Conservation (phyloP, 2,329 filamentous ascomycete genomes). For the Aspergillus aculeatinus region DNA sequence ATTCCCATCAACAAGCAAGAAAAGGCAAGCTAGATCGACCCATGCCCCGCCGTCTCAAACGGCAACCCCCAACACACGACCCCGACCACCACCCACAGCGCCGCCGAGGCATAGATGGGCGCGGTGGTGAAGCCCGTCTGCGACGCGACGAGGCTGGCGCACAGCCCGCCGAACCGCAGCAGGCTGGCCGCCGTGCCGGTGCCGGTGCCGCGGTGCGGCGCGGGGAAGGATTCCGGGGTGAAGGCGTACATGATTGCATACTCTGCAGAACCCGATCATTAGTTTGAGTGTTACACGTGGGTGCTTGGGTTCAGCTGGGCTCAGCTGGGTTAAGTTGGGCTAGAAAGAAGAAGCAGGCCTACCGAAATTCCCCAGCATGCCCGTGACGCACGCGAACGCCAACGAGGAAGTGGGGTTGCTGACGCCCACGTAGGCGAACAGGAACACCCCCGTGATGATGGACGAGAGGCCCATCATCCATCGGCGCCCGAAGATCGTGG, state of each 20-base stretch:
- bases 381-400: constrained; percentile 43
- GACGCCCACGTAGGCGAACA: constrained; percentile 49
- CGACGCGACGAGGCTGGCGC: constrained; percentile 46
- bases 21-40: constrained; percentile 16
- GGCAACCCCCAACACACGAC: constrained; percentile 45
- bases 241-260: constrained; percentile 33
- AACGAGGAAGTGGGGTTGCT: constrained; percentile 36
- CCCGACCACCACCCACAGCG: constrained; percentile 47
- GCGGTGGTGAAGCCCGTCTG: constrained; percentile 45
- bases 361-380: constrained; percentile 45
- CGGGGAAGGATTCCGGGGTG: constrained; percentile 30
- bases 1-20: not conserved
- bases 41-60: constrained; percentile 44
- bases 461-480: constrained; percentile 50
- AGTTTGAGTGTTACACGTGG: not conserved
- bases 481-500: constrained; percentile 43
- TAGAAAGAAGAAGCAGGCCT: not conserved
- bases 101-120: constrained; percentile 49
- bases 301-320: not conserved
- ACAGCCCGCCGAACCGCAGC: constrained; percentile 34
- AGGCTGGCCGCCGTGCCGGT: constrained; percentile 36
- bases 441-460: constrained; percentile 47
- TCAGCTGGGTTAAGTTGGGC: not conserved
- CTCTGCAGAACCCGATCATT: constrained; percentile 20
- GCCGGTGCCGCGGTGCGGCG: constrained; percentile 27